Evolutionary conservation across 352 stramenopile species (phyloP), one percentile per base, ranked within the genome.

Genomic region (Globisporangium megalacanthum): DNA sequence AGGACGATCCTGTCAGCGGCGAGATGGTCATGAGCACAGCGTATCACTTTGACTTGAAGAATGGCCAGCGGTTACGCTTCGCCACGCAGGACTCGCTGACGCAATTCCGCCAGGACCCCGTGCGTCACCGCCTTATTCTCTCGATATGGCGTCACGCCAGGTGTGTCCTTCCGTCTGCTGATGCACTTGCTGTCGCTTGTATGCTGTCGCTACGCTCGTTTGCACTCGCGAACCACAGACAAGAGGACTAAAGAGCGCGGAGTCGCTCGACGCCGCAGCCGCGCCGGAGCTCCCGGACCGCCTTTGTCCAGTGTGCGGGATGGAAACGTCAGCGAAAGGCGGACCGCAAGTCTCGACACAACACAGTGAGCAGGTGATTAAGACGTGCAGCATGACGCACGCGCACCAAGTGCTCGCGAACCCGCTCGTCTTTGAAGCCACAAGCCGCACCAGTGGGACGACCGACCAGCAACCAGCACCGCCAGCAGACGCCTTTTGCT

Each of bases 341-440:
- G 78, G 77, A 0, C 80, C 77, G 5, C 49, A 76, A 50, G 77
- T 90, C 44, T 48, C 68, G 33, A 85, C 85, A 68, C 56, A 62
- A 53, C 76, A 88, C 47, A 76, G 80, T 29, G 64, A 79, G 14
- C 80, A 90, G 44, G 60, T 66, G 13, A 73, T 90, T 52, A 78
- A 85, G 58, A 81, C 80, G 50, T 90, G 80, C 62, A 90, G 78
- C 56, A 64, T 88, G 66, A 75, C 69, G 22, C 80, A 90, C 59
- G 80, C 80, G 22, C 77, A 83, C 17, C 66, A 90, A 49, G 71
- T 88, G 39, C 76, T 77, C 56, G 59, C 75, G 39, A 49, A 87
- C 37, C 75, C 87, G 47, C 42, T 77, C 56, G 63, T 64, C 3
- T 84, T 83, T 49, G 67, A 67, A 64, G 68, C 66, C 20, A 25